phyloP scores from a whole-genome alignment of 2,329 filamentous ascomycete species.

The Aphanocladium album region DNA sequence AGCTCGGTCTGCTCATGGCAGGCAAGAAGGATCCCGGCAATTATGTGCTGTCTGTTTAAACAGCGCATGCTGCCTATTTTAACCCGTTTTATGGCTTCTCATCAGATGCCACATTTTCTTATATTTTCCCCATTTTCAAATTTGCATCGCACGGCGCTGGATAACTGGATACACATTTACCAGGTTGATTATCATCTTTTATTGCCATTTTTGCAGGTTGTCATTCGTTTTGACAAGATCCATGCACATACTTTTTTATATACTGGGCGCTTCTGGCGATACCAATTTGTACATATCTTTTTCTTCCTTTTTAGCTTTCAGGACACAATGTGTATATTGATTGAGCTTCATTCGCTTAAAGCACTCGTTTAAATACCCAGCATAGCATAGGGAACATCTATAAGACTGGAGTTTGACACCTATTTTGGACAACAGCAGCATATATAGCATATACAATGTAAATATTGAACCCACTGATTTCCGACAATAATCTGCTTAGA shows the following conservation, averaged over 20 bases:
- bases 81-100: not conserved
- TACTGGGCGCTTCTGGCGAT: not conserved
- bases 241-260: conserved; percentile 20
- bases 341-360: not conserved
- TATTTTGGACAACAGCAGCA: not conserved
- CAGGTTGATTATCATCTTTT: conserved; percentile 7
- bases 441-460: conserved; percentile 3
- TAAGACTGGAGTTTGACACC: conserved; percentile 13
- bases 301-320: not conserved
- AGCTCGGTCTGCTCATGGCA: conserved; percentile 79
- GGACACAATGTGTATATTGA: not conserved
- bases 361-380: conserved; percentile 30
- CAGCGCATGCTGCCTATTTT: conserved; percentile 8
- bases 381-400: conserved; percentile 22
- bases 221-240: conserved; percentile 3
- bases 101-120: not conserved
- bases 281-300: conserved; percentile 9
- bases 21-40: conserved; percentile 71
- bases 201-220: conserved; percentile 1
- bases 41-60: conserved; percentile 70
- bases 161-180: conserved; percentile 3
- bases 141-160: conserved; percentile 10
- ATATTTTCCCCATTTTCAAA: not conserved
- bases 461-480: not conserved
- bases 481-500: too few relatives aligned